A percentile compares a stretch with the other conserved stretches of the same genome.
These are phyloP conservation scores for Smittium culicis DNA, from an alignment of 371 early-diverging fungal genomes.

Conservation along the genomic window DNA sequence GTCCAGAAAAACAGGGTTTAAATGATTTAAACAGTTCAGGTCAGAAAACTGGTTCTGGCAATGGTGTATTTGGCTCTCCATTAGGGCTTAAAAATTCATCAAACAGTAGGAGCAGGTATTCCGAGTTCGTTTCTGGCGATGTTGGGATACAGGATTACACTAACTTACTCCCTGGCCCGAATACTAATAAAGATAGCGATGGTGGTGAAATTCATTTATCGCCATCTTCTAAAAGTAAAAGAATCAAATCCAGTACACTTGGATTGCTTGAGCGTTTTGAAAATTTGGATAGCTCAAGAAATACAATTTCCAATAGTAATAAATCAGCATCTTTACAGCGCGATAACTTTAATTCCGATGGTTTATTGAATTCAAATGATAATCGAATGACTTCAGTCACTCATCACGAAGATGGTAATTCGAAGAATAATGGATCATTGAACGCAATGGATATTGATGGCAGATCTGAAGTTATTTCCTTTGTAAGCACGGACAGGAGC, in stretches of 20 bases:
- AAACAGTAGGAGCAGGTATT: background rate
- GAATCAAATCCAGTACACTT: no score
- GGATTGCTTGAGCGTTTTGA: no score
- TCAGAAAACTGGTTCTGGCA: constrained; percentile 7
- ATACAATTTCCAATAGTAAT: constrained; percentile 65
- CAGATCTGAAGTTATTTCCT: no score
- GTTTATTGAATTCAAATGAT: no score
- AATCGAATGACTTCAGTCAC: no score
- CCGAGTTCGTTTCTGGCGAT: constrained; percentile 6
- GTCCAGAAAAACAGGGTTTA: constrained; percentile 17
- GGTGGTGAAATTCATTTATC: background rate
- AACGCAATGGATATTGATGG: no score
- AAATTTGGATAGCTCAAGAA: constrained; percentile 12
- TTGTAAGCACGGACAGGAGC: no score
- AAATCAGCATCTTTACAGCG: constrained; percentile 62
- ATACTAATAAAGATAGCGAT: constrained; percentile 1
- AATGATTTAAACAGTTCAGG: constrained; percentile 16
- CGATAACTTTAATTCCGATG: no score
- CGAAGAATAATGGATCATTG: no score
- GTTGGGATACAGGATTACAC: constrained; percentile 22
- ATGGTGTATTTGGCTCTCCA: constrained; percentile 12
- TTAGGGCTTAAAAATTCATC: constrained; percentile 6
- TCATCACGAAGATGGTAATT: no score
- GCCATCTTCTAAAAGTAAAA: no score
- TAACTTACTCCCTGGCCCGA: background rate